Conservation (phyloP, 192 early-diverging fungal genomes). For the Cladochytrium replicatum region DNA sequence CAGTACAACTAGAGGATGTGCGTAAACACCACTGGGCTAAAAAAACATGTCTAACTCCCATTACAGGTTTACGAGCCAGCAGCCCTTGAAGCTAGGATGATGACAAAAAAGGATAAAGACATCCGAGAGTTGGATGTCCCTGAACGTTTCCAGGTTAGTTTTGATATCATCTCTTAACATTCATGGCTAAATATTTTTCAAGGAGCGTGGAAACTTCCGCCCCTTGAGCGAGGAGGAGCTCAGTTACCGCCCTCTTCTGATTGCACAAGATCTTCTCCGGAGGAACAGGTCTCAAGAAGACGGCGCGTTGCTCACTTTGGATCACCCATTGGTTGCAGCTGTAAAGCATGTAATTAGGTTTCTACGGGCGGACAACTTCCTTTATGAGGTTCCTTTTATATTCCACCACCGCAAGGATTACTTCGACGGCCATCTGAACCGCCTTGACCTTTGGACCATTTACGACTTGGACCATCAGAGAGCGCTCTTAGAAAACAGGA, state of each 20-base stretch:
- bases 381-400: constrained; percentile 89
- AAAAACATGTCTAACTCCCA: constrained; percentile 30
- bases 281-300: constrained; percentile 3
- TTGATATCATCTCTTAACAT: background rate
- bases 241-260: no score
- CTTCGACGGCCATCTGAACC: constrained; percentile 45
- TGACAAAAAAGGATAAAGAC: constrained; percentile 85
- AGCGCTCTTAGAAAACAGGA: constrained; percentile 56
- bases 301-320: background rate
- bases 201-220: no score
- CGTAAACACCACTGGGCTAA: background rate
- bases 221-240: no score
- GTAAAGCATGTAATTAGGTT: constrained; percentile 54
- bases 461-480: constrained; percentile 76
- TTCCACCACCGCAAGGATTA: constrained; percentile 77
- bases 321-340: constrained; percentile 15
- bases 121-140: constrained; percentile 84
- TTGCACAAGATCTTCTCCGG: no score
- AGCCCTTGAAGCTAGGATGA: constrained; percentile 74
- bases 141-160: constrained; percentile 78
- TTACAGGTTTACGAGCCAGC: constrained; percentile 64
- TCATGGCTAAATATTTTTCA: constrained; percentile 1
- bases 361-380: constrained; percentile 54
- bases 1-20: no score
- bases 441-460: constrained; percentile 78